These are phyloP conservation scores for Cicer pinnatifidum DNA, from an alignment of 306 rosid genomes.

Conservation along the genomic window DNA sequence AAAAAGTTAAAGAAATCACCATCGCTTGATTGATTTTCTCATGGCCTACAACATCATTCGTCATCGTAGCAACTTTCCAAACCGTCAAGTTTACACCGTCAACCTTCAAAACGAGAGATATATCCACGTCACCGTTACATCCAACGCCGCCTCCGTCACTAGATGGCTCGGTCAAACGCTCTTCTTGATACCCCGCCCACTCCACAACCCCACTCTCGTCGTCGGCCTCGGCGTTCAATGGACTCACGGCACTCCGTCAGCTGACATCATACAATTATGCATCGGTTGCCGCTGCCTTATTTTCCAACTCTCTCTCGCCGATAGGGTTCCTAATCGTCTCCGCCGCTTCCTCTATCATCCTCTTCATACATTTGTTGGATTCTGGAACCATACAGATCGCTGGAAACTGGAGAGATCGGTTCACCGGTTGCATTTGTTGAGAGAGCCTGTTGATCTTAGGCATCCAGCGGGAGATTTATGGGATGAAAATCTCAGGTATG, in stretches of 20 bases:
- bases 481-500: too few relatives aligned
- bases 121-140: slow-evolving; percentile 40
- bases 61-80: accelerated
- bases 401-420: too few relatives aligned
- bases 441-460: too few relatives aligned
- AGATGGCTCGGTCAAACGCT: slow-evolving; percentile 37
- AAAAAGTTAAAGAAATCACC: too few relatives aligned
- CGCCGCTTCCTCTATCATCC: too few relatives aligned
- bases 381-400: too few relatives aligned
- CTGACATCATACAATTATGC: slow-evolving; percentile 52
- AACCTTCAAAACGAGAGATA: not conserved
- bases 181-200: not conserved
- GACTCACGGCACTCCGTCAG: slow-evolving; percentile 45
- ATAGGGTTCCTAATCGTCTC: not conserved
- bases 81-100: not conserved
- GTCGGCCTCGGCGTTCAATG: slow-evolving; percentile 61
- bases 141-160: slow-evolving; percentile 27
- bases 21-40: too few relatives aligned
- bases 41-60: too few relatives aligned
- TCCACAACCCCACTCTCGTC: slow-evolving; percentile 26
- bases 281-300: slow-evolving; percentile 53
- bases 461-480: too few relatives aligned
- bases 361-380: too few relatives aligned
- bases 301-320: slow-evolving; percentile 40
- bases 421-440: too few relatives aligned